Evolutionary conservation across 208 protist genomes (phyloP).

Genomic region (Borovskyia barvae): DNA sequence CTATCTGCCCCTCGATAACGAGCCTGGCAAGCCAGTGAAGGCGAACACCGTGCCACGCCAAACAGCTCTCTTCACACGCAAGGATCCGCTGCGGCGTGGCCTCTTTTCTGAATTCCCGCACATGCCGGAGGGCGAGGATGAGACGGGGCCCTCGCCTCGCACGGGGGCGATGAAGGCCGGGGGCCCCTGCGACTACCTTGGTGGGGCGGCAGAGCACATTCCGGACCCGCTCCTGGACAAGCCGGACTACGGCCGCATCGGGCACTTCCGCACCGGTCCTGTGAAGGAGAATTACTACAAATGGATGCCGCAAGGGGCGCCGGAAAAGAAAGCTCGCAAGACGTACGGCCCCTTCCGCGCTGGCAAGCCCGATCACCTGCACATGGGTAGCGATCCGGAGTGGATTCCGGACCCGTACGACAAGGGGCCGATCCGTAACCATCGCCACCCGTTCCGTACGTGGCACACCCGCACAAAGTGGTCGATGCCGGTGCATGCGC

Average conservation of each 20-base stretch:
- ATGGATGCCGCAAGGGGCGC: constrained; percentile 85
- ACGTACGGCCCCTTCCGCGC: constrained; percentile 70
- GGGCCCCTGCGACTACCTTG: constrained; percentile 66
- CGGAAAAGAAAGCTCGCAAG: constrained; percentile 45
- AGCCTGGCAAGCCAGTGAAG: constrained; percentile 51
- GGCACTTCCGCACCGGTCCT: constrained; percentile 73
- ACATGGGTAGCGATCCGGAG: constrained; percentile 67
- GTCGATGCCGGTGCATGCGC: constrained; percentile 82
- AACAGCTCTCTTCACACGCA: constrained; percentile 65
- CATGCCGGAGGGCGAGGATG: constrained; percentile 65
- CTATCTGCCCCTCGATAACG: constrained; percentile 63
- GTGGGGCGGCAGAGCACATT: constrained; percentile 75
- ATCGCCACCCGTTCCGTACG: constrained; percentile 73
- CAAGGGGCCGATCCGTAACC: constrained; percentile 53
- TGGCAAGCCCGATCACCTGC: constrained; percentile 51
- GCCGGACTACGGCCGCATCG: constrained; percentile 62
- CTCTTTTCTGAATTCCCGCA: constrained; percentile 79
- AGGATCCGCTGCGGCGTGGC: constrained; percentile 71
- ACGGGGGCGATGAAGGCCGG: constrained; percentile 66
- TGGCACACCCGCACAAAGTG: constrained; percentile 90
- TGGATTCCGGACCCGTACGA: constrained; percentile 87
- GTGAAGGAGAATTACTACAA: constrained; percentile 54
- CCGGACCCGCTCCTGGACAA: constrained; percentile 78
- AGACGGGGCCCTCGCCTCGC: constrained; percentile 20
- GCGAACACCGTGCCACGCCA: constrained; percentile 37